Conservation (phyloP, 495 filamentous ascomycete species). For the Stereocaulon alpinum region DNA sequence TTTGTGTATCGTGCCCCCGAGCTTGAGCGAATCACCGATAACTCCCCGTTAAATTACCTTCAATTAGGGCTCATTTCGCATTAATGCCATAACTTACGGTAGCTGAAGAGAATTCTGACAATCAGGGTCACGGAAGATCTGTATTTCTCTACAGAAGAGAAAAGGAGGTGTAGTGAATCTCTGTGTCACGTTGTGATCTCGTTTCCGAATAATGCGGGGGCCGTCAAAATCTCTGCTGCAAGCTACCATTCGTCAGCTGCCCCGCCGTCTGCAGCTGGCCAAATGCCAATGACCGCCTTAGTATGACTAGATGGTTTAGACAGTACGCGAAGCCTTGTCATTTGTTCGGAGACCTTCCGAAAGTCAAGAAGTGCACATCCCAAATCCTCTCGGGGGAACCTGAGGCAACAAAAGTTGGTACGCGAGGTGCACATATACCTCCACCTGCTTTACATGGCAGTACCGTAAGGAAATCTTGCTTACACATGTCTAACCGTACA, state of each 20-base stretch:
- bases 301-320: not conserved
- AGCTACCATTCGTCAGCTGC: conserved; percentile 9
- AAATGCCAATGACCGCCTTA: conserved; percentile 3
- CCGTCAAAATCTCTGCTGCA: conserved; percentile 8
- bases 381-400: no score
- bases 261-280: conserved; percentile 8
- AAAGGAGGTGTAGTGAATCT: not conserved
- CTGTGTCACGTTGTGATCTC: not conserved
- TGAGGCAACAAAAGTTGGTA: no score
- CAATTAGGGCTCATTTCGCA: not conserved
- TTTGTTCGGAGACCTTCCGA: no score
- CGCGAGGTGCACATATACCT: no score
- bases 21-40: conserved; percentile 6
- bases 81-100: no score
- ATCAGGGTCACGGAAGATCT: not conserved
- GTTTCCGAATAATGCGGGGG: conserved; percentile 1
- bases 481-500: not conserved
- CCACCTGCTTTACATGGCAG: no score
- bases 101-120: not conserved
- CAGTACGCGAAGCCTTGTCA: no score
- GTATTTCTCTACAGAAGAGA: not conserved
- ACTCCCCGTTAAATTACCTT: not conserved
- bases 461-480: no score
- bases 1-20: conserved; percentile 14
- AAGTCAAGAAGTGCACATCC: no score